phyloP scores from a whole-genome alignment of 495 filamentous ascomycete species.

The Daldinia decipiens region DNA sequence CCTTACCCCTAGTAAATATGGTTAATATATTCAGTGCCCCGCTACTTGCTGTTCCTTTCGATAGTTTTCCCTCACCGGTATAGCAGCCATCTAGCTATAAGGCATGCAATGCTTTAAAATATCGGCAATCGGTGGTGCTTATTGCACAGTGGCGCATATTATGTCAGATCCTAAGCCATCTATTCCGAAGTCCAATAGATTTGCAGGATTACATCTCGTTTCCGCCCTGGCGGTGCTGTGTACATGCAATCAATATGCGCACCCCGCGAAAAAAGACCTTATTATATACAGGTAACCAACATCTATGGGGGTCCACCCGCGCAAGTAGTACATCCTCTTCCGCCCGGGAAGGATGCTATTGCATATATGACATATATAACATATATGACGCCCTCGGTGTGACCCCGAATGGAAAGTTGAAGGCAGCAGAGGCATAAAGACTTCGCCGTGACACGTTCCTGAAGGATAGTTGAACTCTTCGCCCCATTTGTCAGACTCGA shows the following conservation, averaged over 20 bases:
- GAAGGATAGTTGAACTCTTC: conserved; percentile 7
- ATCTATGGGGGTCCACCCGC: conserved; percentile 20
- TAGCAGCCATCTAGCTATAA: not conserved
- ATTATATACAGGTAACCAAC: conserved; percentile 6
- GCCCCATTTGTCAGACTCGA: conserved; percentile 15
- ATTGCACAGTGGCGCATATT: conserved; percentile 35
- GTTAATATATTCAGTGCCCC: not conserved
- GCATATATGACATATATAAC: conserved; percentile 26
- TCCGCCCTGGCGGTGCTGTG: conserved; percentile 36
- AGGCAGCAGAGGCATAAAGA: not conserved
- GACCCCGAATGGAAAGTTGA: conserved; percentile 5
- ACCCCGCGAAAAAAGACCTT: conserved; percentile 32
- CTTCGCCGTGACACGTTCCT: conserved; percentile 11
- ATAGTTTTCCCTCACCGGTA: not conserved
- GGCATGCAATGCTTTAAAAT: not conserved
- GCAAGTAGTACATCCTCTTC: conserved; percentile 23
- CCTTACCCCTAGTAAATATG: not conserved
- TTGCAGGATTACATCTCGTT: conserved; percentile 27
- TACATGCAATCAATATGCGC: conserved; percentile 34
- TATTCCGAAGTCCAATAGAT: conserved; percentile 35
- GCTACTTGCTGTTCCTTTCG: not conserved
- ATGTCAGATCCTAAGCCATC: conserved; percentile 44
- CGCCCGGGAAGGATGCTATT: conserved; percentile 25
- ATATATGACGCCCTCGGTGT: conserved; percentile 12
- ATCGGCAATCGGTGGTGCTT: conserved; percentile 1